These are phyloP conservation scores for Tetrahymena elliotti DNA, from an alignment of 73 alveolate genomes.

Conservation along the genomic window DNA sequence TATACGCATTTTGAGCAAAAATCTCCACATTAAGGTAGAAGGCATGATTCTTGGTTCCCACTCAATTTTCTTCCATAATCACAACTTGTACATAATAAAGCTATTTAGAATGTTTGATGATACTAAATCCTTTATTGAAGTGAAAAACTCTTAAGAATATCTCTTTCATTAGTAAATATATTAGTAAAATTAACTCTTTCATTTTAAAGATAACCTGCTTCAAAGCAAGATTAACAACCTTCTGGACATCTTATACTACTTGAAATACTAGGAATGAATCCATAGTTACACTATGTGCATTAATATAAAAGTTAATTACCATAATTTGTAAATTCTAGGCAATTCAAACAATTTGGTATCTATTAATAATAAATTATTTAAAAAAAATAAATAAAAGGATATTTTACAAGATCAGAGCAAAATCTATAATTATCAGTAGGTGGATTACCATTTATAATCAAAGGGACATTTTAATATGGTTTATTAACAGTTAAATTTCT, in stretches of 20 bases:
- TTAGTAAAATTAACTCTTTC: not conserved
- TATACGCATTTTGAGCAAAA: not conserved
- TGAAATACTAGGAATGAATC: not conserved
- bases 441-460: too few relatives aligned
- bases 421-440: too few relatives aligned
- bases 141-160: not conserved
- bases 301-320: not conserved
- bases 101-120: not conserved
- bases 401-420: not conserved
- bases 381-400: too few relatives aligned
- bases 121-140: not conserved
- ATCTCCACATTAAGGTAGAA: not conserved
- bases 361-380: too few relatives aligned
- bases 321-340: not conserved
- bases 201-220: not conserved
- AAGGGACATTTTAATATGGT: too few relatives aligned
- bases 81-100: not conserved
- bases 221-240: not conserved
- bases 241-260: not conserved
- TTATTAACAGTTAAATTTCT: too few relatives aligned
- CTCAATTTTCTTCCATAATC: not conserved
- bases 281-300: not conserved
- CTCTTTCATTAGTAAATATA: not conserved
- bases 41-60: not conserved
- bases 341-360: not conserved